Percentiles rank a stretch among this genome's conserved stretches.
Conservation (phyloP, 345 rosid genomes). For the Carallia pectinifolia region DNA sequence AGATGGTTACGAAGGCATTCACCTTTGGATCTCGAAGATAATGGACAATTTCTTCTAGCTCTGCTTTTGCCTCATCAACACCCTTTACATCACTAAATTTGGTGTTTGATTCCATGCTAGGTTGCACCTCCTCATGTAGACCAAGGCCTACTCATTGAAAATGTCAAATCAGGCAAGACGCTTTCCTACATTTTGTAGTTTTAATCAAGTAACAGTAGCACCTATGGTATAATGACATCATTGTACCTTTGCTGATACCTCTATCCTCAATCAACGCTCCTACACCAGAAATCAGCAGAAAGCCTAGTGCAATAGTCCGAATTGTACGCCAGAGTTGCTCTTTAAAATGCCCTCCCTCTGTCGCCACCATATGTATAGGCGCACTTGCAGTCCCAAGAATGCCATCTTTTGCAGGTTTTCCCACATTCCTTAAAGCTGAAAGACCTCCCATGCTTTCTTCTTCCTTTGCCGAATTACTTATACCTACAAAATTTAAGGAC, state of each 20-base stretch:
- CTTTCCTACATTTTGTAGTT: constrained; percentile 1
- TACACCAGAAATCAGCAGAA: constrained; percentile 80
- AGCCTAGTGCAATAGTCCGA: constrained; percentile 68
- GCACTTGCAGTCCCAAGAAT: constrained; percentile 75
- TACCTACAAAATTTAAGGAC: constrained; percentile 39
- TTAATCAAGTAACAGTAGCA: constrained; percentile 13
- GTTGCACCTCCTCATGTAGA: constrained; percentile 92
- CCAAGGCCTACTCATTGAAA: constrained; percentile 62
- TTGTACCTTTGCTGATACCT: constrained; percentile 84
- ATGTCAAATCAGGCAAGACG: neutral
- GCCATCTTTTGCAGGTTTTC: constrained; percentile 66
- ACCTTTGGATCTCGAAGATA: constrained; percentile 98
- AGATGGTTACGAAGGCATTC: constrained; percentile 6
- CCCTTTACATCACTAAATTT: constrained; percentile 94
- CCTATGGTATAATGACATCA: neutral
- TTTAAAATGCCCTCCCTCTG: constrained; percentile 80
- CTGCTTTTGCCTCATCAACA: constrained; percentile 96
- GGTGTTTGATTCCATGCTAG: constrained; percentile 85
- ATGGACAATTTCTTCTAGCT: constrained; percentile 94
- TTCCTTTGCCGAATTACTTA: constrained; percentile 45
- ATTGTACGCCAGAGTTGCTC: constrained; percentile 94
- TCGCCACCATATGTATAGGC: constrained; percentile 80
- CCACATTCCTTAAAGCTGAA: constrained; percentile 65
- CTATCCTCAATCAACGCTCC: constrained; percentile 93
- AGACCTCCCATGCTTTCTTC: constrained; percentile 61